phyloP scores from a whole-genome alignment of 2,329 filamentous ascomycete species.

The Aspergillus candidus region DNA sequence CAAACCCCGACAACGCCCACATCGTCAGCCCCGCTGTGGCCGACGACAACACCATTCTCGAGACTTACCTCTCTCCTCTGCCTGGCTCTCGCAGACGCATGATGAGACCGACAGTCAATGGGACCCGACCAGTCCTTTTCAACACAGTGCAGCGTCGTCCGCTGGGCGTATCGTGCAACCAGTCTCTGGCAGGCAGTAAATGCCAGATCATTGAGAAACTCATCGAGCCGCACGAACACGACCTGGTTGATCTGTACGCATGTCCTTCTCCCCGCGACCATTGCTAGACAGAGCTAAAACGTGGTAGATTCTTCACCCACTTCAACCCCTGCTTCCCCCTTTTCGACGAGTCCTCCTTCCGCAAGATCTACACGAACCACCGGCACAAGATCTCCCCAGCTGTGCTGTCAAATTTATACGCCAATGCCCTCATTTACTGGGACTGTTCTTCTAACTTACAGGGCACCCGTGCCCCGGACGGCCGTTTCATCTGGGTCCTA shows the following conservation, averaged over 20 bases:
- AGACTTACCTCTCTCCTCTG: slow-evolving; percentile 44
- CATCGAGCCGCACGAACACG: slow-evolving; percentile 29
- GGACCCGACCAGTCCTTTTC: slow-evolving; percentile 39
- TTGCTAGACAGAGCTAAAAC: neutral
- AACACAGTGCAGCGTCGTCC: slow-evolving; percentile 45
- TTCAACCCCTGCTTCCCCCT: slow-evolving; percentile 51
- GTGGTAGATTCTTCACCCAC: slow-evolving; percentile 43
- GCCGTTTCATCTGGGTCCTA: slow-evolving; percentile 54
- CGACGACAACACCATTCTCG: slow-evolving; percentile 49
- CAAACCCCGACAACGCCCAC: slow-evolving; percentile 39
- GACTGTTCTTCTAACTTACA: slow-evolving; percentile 31
- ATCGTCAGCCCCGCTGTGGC: slow-evolving; percentile 50
- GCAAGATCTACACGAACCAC: slow-evolving; percentile 34
- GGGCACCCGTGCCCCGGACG: slow-evolving; percentile 42
- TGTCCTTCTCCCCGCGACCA: neutral
- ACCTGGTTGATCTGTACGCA: slow-evolving; percentile 40
- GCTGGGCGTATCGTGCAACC: slow-evolving; percentile 23
- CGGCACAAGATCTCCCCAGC: slow-evolving; percentile 47
- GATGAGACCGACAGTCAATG: slow-evolving; percentile 18
- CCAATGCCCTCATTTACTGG: slow-evolving; percentile 50
- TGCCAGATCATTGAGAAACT: slow-evolving; percentile 48
- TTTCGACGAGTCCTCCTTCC: slow-evolving; percentile 47
- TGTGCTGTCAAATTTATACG: slow-evolving; percentile 48
- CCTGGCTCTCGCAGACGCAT: slow-evolving; percentile 12
- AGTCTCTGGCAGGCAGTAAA: slow-evolving; percentile 30